Percentiles rank a stretch among this genome's conserved stretches.
Conservation (phyloP, 768 basidiomycete species). For the Lentinula boryana region DNA sequence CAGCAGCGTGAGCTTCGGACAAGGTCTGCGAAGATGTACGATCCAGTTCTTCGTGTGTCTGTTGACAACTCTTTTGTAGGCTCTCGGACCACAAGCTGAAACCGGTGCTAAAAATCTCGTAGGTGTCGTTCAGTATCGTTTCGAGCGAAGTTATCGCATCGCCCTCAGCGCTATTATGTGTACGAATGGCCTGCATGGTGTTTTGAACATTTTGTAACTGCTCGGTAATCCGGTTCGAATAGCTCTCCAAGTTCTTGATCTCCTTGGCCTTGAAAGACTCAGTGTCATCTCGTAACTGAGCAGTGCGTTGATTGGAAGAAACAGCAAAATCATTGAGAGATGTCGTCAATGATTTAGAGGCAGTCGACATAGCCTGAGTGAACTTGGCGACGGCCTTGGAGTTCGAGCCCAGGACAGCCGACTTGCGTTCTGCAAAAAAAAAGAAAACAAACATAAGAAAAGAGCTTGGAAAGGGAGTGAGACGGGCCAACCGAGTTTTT, state of each 20-base stretch:
- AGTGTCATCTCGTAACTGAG: conserved; percentile 49
- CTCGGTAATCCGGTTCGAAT: conserved; percentile 49
- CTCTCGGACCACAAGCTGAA: conserved; percentile 51
- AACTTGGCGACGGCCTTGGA: conserved; percentile 57
- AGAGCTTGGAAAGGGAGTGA: neutral
- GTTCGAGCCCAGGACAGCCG: conserved; percentile 57
- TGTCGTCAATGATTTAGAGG: conserved; percentile 46
- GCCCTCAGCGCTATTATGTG: conserved; percentile 48
- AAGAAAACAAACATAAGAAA: conserved; percentile 6
- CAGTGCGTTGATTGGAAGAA: conserved; percentile 45
- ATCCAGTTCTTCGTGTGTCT: conserved; percentile 41
- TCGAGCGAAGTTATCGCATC: conserved; percentile 47
- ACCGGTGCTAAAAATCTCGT: conserved; percentile 45
- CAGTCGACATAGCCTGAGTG: conserved; percentile 49
- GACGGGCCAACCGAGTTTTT: conserved; percentile 67
- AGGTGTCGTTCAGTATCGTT: conserved; percentile 42
- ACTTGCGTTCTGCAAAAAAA: conserved; percentile 60
- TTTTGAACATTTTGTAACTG: conserved; percentile 52
- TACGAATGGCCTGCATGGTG: conserved; percentile 45
- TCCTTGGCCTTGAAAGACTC: conserved; percentile 53
- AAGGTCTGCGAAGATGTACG: conserved; percentile 38
- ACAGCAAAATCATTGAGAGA: conserved; percentile 61
- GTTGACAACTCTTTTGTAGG: conserved; percentile 42
- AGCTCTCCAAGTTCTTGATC: conserved; percentile 41
- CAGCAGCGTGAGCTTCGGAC: conserved; percentile 46